Conservation (phyloP, 2,329 filamentous ascomycete genomes). For the Pyricularia sp. region DNA sequence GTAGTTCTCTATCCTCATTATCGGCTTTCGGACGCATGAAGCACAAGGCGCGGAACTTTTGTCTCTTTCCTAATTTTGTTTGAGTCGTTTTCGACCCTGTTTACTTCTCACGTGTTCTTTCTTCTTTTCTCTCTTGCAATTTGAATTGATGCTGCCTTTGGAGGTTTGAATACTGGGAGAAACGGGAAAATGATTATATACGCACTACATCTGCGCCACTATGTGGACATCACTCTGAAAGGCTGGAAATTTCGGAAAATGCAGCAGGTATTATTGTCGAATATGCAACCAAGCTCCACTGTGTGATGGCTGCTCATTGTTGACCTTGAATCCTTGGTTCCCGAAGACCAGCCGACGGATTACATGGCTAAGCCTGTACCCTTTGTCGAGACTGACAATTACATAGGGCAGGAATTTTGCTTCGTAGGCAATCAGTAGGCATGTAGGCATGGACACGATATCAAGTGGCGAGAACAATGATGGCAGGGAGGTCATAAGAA, state of each 20-base stretch:
- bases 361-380: background rate
- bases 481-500: background rate
- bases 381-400: background rate
- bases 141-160: conserved; percentile 12
- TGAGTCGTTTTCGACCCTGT: background rate
- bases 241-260: background rate
- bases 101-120: conserved; percentile 6
- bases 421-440: background rate
- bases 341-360: background rate
- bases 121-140: conserved; percentile 15
- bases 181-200: background rate
- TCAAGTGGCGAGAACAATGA: background rate
- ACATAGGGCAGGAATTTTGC: background rate
- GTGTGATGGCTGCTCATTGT: background rate
- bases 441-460: background rate
- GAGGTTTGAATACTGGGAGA: conserved; percentile 5
- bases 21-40: conserved; percentile 5
- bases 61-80: conserved; percentile 9
- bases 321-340: background rate
- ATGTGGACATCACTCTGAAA: conserved; percentile 7
- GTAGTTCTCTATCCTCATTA: conserved; percentile 2
- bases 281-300: background rate
- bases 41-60: conserved; percentile 4
- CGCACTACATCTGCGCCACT: background rate
- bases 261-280: background rate